phyloP scores from a whole-genome alignment of 306 rosid genomes.

The Potentilla sterilis region DNA sequence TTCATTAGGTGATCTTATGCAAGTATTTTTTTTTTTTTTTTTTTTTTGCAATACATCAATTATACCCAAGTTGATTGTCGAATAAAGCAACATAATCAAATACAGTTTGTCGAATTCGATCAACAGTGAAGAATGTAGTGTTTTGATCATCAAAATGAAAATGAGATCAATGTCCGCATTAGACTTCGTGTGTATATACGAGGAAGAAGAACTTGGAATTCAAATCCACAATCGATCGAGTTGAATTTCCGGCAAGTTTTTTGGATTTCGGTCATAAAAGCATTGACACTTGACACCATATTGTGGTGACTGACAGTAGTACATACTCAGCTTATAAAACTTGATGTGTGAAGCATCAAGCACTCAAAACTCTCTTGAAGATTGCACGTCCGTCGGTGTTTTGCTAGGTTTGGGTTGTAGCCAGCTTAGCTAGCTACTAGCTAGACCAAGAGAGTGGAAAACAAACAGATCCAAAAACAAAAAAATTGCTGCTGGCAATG shows the following conservation, averaged over 20 bases:
- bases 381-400: background rate
- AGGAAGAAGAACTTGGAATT: conserved; percentile 1
- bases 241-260: background rate
- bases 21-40: no score
- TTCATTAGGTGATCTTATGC: no score
- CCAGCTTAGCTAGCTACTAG: no score
- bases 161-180: no score
- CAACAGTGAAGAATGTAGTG: no score
- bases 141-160: no score
- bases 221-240: background rate
- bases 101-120: no score
- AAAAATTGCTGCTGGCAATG: background rate
- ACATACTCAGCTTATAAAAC: background rate
- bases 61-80: no score
- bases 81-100: no score
- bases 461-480: background rate
- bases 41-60: no score
- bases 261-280: background rate
- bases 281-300: background rate
- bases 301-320: background rate
- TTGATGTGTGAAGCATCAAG: background rate
- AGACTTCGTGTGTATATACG: no score
- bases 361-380: background rate
- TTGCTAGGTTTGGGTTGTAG: background rate
- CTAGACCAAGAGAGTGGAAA: background rate